Conservation (phyloP, 129 eudicot species). For the Erigeron canadensis region DNA sequence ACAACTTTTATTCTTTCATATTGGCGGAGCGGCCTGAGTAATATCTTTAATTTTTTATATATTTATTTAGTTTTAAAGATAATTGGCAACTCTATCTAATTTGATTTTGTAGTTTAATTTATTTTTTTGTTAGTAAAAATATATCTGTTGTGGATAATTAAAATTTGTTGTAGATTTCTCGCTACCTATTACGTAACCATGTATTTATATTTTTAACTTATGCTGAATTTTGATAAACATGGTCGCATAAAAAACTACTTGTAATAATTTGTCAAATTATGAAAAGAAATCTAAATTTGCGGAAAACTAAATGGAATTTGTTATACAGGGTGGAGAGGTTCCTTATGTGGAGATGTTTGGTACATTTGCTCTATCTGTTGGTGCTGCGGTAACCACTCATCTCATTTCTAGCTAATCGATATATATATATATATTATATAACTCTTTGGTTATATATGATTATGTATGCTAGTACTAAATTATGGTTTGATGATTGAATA, state of each 20-base stretch:
- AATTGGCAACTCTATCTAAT: too few species aligned
- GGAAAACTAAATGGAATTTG: constrained; percentile 16
- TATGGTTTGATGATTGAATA: neutral
- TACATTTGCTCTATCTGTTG: constrained; percentile 94
- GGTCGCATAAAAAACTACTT: neutral
- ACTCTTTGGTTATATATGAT: neutral
- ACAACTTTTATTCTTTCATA: too few species aligned
- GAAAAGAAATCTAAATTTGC: neutral
- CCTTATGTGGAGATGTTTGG: constrained; percentile 89
- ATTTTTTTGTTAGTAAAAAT: too few species aligned
- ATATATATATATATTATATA: neutral
- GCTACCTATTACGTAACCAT: neutral
- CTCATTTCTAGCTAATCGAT: neutral
- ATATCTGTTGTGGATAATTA: too few species aligned
- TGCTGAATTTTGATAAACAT: neutral
- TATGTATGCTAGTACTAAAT: neutral
- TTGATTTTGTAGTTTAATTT: too few species aligned
- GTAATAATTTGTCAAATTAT: neutral
- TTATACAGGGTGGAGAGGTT: constrained; percentile 78
- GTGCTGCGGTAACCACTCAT: constrained; percentile 79
- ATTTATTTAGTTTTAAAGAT: too few species aligned
- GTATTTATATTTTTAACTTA: neutral
- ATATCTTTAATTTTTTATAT: too few species aligned
- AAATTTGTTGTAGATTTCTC: too few species aligned
- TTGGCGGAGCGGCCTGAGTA: too few species aligned